These are phyloP conservation scores for Anthracocystis setariae DNA, from an alignment of 1,284 basidiomycete species.

Conservation along the genomic window DNA sequence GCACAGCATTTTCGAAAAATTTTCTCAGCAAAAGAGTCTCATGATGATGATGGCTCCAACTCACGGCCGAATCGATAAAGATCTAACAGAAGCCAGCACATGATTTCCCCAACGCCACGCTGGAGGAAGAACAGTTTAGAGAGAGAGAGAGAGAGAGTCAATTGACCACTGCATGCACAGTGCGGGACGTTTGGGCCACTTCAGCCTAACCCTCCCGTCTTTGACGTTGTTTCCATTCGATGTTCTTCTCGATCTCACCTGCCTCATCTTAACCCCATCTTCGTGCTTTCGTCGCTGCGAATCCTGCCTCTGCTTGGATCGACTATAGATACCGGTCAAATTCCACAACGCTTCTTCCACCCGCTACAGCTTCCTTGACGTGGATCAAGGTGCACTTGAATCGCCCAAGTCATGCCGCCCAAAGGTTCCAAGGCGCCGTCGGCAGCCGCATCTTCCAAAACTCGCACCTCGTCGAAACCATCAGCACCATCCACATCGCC, in stretches of 20 bases:
- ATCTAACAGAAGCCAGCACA: slow-evolving; percentile 7
- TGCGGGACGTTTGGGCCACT: slow-evolving; percentile 27
- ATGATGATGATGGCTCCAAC: neutral
- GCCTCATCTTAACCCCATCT: too few relatives aligned
- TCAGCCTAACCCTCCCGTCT: neutral
- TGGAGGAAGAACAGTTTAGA: slow-evolving; percentile 34
- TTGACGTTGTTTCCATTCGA: too few relatives aligned
- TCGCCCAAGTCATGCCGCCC: slow-evolving; percentile 24
- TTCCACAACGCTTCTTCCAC: too few relatives aligned
- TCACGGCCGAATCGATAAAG: slow-evolving; percentile 22
- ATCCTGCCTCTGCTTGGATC: too few relatives aligned
- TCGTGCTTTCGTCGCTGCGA: too few relatives aligned
- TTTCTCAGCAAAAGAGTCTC: slow-evolving; percentile 3
- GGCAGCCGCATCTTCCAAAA: slow-evolving; percentile 13
- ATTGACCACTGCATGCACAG: slow-evolving; percentile 3
- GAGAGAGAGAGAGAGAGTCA: too few relatives aligned
- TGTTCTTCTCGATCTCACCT: too few relatives aligned
- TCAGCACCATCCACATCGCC: slow-evolving; percentile 26
- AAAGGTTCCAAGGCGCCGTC: slow-evolving; percentile 26
- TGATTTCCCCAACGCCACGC: slow-evolving; percentile 13
- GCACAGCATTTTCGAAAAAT: slow-evolving; percentile 21
- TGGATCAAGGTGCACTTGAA: too few relatives aligned
- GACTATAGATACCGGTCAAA: too few relatives aligned
- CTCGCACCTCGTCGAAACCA: slow-evolving; percentile 18
- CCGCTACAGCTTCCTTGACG: too few relatives aligned